Conservation (phyloP, 129 eudicot genomes). For the Sambucus nigra region DNA sequence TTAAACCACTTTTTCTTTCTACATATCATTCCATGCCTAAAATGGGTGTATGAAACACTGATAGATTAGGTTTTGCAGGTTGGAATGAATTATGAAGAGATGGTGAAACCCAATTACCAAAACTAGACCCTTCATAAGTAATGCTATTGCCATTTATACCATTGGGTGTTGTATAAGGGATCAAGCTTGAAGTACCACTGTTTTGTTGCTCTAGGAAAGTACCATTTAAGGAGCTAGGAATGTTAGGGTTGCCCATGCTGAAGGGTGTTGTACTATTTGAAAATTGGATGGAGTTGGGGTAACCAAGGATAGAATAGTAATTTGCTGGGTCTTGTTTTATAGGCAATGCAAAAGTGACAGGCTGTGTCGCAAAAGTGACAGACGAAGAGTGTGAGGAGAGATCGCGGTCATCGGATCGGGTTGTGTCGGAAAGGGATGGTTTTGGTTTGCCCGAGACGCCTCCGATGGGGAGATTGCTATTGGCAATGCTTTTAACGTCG, state of each 20-base stretch:
- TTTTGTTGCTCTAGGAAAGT: conserved; percentile 21
- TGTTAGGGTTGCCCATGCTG: conserved; percentile 20
- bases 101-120: conserved; percentile 39
- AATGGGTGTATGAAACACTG: conserved; percentile 64
- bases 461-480: conserved; percentile 65
- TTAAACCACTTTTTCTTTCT: conserved; percentile 11
- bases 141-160: conserved; percentile 24
- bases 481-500: conserved; percentile 65
- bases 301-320: conserved; percentile 34
- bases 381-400: conserved; percentile 12
- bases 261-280: conserved; percentile 23
- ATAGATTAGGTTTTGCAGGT: conserved; percentile 39
- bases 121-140: conserved; percentile 16
- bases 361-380: conserved; percentile 16
- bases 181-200: conserved; percentile 19
- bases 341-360: conserved; percentile 38
- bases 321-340: conserved; percentile 43
- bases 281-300: conserved; percentile 13
- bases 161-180: conserved; percentile 27
- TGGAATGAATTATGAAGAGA: conserved; percentile 40
- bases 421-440: conserved; percentile 21
- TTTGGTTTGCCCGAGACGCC: conserved; percentile 45
- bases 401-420: conserved; percentile 17
- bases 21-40: conserved; percentile 77
- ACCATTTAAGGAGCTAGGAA: conserved; percentile 14